Evolutionary conservation across 306 rosid genomes (phyloP).

Genomic region (Morella rubra): DNA sequence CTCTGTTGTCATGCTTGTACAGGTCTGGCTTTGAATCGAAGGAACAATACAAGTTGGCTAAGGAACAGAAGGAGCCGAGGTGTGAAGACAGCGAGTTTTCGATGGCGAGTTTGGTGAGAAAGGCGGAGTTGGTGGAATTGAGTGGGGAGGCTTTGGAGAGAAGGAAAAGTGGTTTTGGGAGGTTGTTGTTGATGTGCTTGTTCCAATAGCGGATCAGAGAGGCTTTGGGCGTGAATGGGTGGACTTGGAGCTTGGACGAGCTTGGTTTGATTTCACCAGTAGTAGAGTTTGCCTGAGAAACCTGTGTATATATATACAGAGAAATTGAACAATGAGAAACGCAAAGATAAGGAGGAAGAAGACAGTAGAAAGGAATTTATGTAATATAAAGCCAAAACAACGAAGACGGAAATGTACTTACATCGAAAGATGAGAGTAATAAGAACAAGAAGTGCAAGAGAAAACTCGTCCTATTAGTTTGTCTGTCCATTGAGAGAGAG

Average conservation of each 20-base stretch:
- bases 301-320: slow-evolving; percentile 36
- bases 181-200: slow-evolving; percentile 43
- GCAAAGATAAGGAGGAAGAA: neutral
- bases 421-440: slow-evolving; percentile 53
- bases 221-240: slow-evolving; percentile 80
- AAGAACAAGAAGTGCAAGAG: slow-evolving; percentile 42
- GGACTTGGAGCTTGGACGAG: slow-evolving; percentile 12
- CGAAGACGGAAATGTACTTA: slow-evolving; percentile 27
- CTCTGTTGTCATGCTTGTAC: slow-evolving; percentile 6
- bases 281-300: slow-evolving; percentile 27
- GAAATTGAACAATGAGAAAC: too few species aligned
- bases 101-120: slow-evolving; percentile 38
- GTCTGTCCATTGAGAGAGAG: neutral
- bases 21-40: slow-evolving; percentile 26
- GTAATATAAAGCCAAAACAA: too few species aligned
- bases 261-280: neutral
- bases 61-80: slow-evolving; percentile 52
- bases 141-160: slow-evolving; percentile 77
- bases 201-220: slow-evolving; percentile 75
- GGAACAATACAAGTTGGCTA: slow-evolving; percentile 58
- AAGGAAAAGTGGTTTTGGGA: slow-evolving; percentile 44
- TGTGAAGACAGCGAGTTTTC: slow-evolving; percentile 34
- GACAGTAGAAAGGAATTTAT: neutral
- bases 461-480: slow-evolving; percentile 23
- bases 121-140: slow-evolving; percentile 48